Evolutionary conservation across 495 filamentous ascomycete genomes (phyloP), one percentile per base, ranked within the genome.

Genomic region (Penicillium macrosclerotiorum): DNA sequence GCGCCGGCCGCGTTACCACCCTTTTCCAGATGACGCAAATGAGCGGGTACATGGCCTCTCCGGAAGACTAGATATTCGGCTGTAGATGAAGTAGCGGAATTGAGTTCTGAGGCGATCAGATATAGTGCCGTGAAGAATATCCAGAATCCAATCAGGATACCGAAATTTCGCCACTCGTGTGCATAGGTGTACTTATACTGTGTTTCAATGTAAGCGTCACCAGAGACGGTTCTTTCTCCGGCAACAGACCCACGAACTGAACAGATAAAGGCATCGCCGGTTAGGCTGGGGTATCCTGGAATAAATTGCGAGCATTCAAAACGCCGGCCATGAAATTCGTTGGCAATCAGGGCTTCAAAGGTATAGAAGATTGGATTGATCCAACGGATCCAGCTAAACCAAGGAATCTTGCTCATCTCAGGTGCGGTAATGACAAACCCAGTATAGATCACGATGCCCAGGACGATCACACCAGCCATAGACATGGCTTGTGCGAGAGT

Each of bases 81-180:
- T 9, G 63, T 70, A 5, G 70, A 73, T 4, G 67, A 63, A 5
- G 67, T 71, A 8, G 68, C 51, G 18, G 69, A 72, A 31, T 74
- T 75, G 42, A 73, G 38, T 43, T 72, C 72, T 5, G 77, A 68
- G 8, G 68, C 67, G 11, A 74, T 30, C 13, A 76, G 56, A 47
- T 77, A 72, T 0, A 77, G 37, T 4, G 63, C 37, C n/a, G 77
- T 72, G 58, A 85, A 86, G 62, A 84, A 82, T 0, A 77, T 54
- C 57, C 73, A 81, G 59, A 87, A 84, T 3, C 72, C 82, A 45
- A 80, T 74, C 8, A 87, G 65, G 49, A 89, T 78, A 0, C 82
- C 84, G 25, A 84, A 65, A 37, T 86, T 86, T 26, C 83, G 66
- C 84, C 84, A 88, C 5, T 81, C 64, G 44, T 88, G 79, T 1